phyloP scores from a whole-genome alignment of 192 early-diverging fungal species.

The Dissophora globulifera region DNA sequence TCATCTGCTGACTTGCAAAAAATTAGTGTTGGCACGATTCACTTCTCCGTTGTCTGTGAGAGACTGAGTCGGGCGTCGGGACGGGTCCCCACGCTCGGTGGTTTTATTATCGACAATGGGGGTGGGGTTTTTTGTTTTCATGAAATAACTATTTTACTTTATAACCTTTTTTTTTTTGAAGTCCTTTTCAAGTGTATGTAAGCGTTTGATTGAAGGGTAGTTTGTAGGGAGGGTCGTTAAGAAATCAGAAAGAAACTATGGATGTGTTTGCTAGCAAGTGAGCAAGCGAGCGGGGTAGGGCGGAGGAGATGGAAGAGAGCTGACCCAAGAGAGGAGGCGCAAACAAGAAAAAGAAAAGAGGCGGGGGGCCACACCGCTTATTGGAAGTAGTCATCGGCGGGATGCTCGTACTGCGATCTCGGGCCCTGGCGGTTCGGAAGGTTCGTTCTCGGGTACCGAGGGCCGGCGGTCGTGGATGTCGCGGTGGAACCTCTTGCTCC shows the following conservation, averaged over 20 bases:
- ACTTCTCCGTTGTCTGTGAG: no score
- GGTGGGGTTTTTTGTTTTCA: no score
- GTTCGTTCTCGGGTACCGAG: neutral
- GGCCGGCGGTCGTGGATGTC: neutral
- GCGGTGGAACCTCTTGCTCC: no score
- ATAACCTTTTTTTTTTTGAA: constrained; percentile 5
- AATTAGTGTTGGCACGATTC: no score
- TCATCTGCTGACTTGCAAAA: no score
- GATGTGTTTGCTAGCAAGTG: constrained; percentile 8
- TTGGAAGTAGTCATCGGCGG: neutral
- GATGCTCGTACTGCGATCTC: neutral
- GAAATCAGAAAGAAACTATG: constrained; percentile 34
- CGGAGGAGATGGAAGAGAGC: neutral
- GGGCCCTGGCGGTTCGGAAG: neutral
- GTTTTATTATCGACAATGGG: neutral
- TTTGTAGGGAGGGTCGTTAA: constrained; percentile 4
- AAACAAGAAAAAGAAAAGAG: neutral
- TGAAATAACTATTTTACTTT: neutral
- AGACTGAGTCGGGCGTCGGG: no score
- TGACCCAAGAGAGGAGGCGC: neutral
- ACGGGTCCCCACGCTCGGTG: no score
- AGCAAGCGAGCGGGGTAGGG: constrained; percentile 32
- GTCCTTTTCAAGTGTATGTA: neutral
- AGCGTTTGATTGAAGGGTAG: constrained; percentile 21
- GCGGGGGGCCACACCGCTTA: no score